phyloP scores from a whole-genome alignment of 768 basidiomycete genomes.

The Lactarius hatsudake region DNA sequence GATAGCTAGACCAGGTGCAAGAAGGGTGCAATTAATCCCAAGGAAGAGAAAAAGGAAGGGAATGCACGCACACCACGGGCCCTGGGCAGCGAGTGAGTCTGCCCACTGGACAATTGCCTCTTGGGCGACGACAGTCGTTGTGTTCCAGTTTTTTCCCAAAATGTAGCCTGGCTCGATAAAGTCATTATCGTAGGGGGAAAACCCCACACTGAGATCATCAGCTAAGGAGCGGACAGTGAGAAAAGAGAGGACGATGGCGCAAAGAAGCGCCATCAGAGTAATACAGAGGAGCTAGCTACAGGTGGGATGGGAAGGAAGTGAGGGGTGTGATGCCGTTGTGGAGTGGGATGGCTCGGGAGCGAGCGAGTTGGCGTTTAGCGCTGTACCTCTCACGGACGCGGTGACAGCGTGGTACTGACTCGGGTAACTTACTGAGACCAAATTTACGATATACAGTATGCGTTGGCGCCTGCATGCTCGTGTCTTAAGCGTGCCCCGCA shows the following conservation, averaged over 20 bases:
- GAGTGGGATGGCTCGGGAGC: not conserved
- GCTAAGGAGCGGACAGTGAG: conserved; percentile 18
- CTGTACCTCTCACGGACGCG: conserved; percentile 22
- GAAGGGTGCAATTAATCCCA: not conserved
- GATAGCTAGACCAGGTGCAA: conserved; percentile 15
- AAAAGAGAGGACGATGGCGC: conserved; percentile 14
- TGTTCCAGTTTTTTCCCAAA: conserved; percentile 17
- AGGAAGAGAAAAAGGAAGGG: not conserved
- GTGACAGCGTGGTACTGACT: conserved; percentile 32
- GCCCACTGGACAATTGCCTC: conserved; percentile 26
- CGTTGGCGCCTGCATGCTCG: not conserved
- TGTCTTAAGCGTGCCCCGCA: not conserved
- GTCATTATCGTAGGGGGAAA: conserved; percentile 19
- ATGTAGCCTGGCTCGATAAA: conserved; percentile 25
- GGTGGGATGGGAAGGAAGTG: not conserved
- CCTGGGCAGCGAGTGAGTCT: conserved; percentile 23
- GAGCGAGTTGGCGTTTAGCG: conserved; percentile 27
- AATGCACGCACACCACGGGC: conserved; percentile 25
- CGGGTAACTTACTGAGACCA: no score
- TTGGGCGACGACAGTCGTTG: conserved; percentile 19
- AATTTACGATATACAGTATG: not conserved
- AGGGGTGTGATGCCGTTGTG: not conserved
- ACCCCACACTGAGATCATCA: conserved; percentile 3
- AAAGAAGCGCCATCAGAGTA: not conserved
- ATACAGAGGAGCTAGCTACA: not conserved